Conservation (phyloP, 352 stramenopile species). For the Blastocystis sp. region DNA sequence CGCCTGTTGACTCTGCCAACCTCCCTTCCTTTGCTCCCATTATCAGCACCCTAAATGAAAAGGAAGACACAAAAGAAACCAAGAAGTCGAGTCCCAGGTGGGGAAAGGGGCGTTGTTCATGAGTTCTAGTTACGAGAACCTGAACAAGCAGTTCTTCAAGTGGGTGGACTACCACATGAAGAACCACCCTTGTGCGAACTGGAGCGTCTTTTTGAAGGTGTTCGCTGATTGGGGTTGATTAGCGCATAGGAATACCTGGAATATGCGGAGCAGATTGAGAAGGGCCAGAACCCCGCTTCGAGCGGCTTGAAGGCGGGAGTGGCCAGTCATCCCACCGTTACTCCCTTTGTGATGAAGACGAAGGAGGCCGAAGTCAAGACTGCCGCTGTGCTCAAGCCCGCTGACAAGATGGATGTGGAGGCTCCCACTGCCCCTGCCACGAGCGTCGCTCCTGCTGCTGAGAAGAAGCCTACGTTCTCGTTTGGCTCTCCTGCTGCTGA, state of each 20-base stretch:
- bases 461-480: slow-evolving; percentile 2
- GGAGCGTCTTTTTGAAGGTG: slow-evolving; percentile 54
- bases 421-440: neutral
- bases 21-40: neutral
- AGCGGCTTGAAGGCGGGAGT: no score
- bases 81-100: neutral
- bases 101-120: slow-evolving; percentile 15
- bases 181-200: slow-evolving; percentile 36
- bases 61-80: neutral
- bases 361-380: neutral
- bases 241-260: slow-evolving; percentile 53
- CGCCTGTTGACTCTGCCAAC: slow-evolving; percentile 33
- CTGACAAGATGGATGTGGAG: neutral
- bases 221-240: neutral
- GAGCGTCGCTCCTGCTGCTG: neutral
- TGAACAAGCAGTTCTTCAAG: slow-evolving; percentile 52
- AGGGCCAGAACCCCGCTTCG: neutral
- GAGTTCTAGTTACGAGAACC: slow-evolving; percentile 38
- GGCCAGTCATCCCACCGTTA: neutral
- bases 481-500: neutral
- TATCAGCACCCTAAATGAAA: neutral
- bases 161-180: slow-evolving; percentile 51
- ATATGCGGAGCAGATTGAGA: slow-evolving; percentile 27
- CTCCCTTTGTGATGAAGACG: neutral
- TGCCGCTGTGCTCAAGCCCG: neutral